Evolutionary conservation across 2,329 filamentous ascomycete genomes (phyloP), one percentile per base, ranked within the genome.

Genomic region (Rhynchosporium graminicola): DNA sequence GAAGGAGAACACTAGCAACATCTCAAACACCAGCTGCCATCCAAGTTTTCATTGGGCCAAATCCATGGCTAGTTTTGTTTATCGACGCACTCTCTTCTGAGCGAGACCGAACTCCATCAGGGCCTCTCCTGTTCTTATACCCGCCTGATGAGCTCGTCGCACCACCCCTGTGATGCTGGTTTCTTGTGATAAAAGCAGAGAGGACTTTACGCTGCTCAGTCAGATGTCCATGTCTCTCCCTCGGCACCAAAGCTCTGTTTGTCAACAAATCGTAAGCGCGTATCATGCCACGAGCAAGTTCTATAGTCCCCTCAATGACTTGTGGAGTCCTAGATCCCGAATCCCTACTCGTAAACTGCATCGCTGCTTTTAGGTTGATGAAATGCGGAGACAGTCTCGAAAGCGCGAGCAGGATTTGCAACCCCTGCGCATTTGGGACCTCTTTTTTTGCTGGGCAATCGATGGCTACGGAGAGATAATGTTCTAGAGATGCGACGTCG

Each of bases 401-500:
- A 26, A 87, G 75, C 15, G 84, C 84, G 3, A 72, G 69, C 33
- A 76, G 70, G 47, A 87, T 77, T 68, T 85, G 83, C 31, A 74
- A 69, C 61, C 81, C 83, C 68, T 82, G 82, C 0, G 74, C 77
- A 6, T 70, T 69, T 79, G 78, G 47, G 77, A 78, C 20, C 61
- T 36, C 29, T 76, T 76, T 74, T 15, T 57, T 57, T 47, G 59
- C 59, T 29, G 67, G 59, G 10, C 64, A 63, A 13, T 43, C 70
- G 50, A 86, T 76, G 4, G 85, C 82, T 13, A 84, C 75, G 42
- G 81, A 79, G 33, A 90, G 77, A 73, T 87, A 90, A 6, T 80
- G 72, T 45, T 79, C 78, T 63, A 89, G 74, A 20, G 80, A 74
- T 45, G 76, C 72, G 4, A 82, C 67, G 67, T 89, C 85, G 1